These are phyloP conservation scores for Termitomyces sp. DNA, from an alignment of 768 basidiomycete species.

Conservation along the genomic window DNA sequence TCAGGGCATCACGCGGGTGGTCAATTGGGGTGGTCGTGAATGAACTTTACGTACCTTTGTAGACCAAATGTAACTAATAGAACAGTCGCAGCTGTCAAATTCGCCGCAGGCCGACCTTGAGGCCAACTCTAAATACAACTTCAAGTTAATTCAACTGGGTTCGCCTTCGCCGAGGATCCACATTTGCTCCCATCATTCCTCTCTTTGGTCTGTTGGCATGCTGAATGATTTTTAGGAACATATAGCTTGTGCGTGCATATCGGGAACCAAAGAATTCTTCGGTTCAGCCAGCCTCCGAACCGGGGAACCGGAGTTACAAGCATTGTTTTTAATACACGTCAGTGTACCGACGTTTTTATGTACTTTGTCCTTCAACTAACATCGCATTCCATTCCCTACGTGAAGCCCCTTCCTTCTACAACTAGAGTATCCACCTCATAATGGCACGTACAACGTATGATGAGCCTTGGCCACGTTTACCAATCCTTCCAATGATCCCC, in stretches of 20 bases:
- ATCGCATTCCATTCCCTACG: background rate
- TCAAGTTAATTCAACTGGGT: background rate
- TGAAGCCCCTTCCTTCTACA: background rate
- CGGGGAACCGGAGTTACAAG: background rate
- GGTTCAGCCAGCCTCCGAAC: background rate
- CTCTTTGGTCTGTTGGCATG: background rate
- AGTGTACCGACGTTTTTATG: background rate
- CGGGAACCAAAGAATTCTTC: background rate
- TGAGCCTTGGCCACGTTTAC: slow-evolving; percentile 10
- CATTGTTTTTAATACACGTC: background rate
- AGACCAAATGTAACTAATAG: background rate
- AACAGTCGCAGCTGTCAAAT: background rate
- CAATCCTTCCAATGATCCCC: slow-evolving; percentile 11
- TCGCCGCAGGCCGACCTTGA: background rate
- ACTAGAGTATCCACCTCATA: slow-evolving; percentile 3
- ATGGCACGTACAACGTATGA: slow-evolving; percentile 30
- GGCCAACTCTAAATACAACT: background rate
- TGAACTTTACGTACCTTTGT: slow-evolving; percentile 4
- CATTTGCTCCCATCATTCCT: background rate
- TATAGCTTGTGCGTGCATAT: background rate
- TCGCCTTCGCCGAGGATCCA: background rate
- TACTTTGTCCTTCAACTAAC: background rate
- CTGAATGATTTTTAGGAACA: background rate
- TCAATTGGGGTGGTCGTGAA: slow-evolving; percentile 17
- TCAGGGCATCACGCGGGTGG: slow-evolving; percentile 30